Conservation (phyloP, 2,329 filamentous ascomycete species). For the Leptographium radiaticola region DNA sequence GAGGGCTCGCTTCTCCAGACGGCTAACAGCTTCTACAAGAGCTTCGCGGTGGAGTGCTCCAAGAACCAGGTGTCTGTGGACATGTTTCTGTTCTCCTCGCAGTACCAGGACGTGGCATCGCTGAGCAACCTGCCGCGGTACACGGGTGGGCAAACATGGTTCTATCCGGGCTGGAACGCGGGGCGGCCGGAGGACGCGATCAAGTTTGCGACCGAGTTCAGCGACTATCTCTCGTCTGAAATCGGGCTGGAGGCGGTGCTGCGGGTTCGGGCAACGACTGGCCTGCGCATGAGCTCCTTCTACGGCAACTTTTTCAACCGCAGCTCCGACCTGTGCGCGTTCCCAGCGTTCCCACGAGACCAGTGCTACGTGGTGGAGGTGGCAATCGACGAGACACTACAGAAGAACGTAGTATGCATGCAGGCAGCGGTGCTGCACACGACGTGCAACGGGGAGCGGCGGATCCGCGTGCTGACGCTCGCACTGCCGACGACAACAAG, state of each 20-base stretch:
- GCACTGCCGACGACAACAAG: constrained; percentile 86
- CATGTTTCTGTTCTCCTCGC: constrained; percentile 93
- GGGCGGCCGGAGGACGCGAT: constrained; percentile 88
- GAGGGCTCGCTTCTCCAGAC: constrained; percentile 82
- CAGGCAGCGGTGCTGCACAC: constrained; percentile 94
- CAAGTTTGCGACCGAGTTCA: constrained; percentile 95
- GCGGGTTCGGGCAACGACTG: constrained; percentile 86
- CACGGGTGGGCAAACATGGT: constrained; percentile 95
- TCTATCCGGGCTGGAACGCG: constrained; percentile 96
- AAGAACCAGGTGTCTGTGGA: constrained; percentile 98
- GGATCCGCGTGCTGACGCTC: constrained; percentile 88
- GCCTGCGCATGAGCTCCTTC: constrained; percentile 91
- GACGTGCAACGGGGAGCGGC: constrained; percentile 90
- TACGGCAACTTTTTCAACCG: constrained; percentile 99
- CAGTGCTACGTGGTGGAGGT: constrained; percentile 98
- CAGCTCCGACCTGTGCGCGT: constrained; percentile 92
- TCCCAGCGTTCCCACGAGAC: constrained; percentile 93
- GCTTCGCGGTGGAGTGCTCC: constrained; percentile 94
- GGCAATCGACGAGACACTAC: constrained; percentile 88
- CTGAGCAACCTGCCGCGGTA: constrained; percentile 91
- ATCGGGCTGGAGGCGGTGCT: constrained; percentile 94
- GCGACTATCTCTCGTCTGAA: constrained; percentile 90
- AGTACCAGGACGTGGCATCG: constrained; percentile 95
- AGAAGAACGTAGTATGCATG: constrained; percentile 82
- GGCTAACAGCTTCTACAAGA: constrained; percentile 95